A percentile compares a stretch with the other conserved stretches of the same genome.
Evolutionary conservation across 192 early-diverging fungal genomes (phyloP).

Genomic region (Linnemannia elongata): DNA sequence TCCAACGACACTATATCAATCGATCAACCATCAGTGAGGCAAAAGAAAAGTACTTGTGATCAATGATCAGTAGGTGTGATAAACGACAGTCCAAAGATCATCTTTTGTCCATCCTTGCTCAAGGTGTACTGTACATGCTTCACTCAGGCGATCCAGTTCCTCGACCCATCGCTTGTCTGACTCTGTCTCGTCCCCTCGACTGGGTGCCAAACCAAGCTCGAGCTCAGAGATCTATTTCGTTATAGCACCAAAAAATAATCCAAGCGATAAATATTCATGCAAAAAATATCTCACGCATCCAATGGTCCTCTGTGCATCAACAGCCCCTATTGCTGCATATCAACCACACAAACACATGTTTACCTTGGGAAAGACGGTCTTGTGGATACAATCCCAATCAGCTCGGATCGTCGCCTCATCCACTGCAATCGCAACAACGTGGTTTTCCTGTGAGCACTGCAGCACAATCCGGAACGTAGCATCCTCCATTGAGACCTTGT

Average conservation of each 20-base stretch:
- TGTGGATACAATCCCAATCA: constrained; percentile 54
- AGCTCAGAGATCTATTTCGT: constrained; percentile 32
- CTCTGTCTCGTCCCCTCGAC: constrained; percentile 29
- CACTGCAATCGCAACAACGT: constrained; percentile 39
- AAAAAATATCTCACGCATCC: not conserved
- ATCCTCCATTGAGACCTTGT: constrained; percentile 39
- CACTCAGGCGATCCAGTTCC: constrained; percentile 47
- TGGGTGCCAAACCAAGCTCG: constrained; percentile 21
- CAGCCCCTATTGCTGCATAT: not conserved
- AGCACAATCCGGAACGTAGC: constrained; percentile 42
- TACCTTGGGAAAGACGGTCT: constrained; percentile 55
- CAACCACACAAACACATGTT: not conserved
- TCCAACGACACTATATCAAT: constrained; percentile 43
- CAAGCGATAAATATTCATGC: not conserved
- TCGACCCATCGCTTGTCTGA: constrained; percentile 45
- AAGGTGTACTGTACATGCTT: constrained; percentile 42
- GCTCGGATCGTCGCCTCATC: constrained; percentile 39
- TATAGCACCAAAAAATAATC: not conserved
- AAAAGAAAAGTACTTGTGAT: not conserved
- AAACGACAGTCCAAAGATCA: not conserved
- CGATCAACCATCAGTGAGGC: not conserved
- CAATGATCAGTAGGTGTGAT: not conserved
- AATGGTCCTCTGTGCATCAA: not conserved
- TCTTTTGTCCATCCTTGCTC: not conserved
- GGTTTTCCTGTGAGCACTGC: constrained; percentile 45